phyloP scores from a whole-genome alignment of 73 alveolate genomes.

The Loxodes magnus region DNA sequence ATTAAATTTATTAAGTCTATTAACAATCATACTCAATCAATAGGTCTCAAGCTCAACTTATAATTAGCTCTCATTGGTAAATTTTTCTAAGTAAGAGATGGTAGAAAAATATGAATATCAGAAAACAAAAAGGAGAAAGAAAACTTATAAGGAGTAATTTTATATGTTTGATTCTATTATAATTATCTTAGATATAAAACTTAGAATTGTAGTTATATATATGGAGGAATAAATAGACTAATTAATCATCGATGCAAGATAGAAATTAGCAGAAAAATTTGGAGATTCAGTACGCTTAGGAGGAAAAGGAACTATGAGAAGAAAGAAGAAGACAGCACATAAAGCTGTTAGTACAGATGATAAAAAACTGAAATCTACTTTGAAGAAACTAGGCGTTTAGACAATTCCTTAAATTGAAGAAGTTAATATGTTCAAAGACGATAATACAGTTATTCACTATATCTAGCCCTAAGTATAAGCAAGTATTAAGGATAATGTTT shows the following conservation, averaged over 20 bases:
- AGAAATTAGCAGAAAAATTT: slow-evolving; percentile 40
- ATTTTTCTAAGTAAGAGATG: too few species aligned
- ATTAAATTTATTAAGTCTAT: too few species aligned
- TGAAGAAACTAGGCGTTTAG: slow-evolving; percentile 67
- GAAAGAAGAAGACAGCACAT: slow-evolving; percentile 59
- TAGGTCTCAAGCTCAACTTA: too few species aligned
- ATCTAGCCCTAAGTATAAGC: slow-evolving; percentile 69
- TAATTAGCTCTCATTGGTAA: too few species aligned
- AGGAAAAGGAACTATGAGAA: slow-evolving; percentile 71
- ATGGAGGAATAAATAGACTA: too few species aligned
- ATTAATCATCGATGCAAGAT: slow-evolving; percentile 55
- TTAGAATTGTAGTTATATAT: too few species aligned
- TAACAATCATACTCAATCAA: too few species aligned
- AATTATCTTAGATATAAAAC: too few species aligned
- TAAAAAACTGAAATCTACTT: slow-evolving; percentile 54
- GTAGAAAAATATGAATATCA: too few species aligned
- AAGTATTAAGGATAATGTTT: slow-evolving; percentile 72
- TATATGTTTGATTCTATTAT: too few species aligned
- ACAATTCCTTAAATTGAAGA: slow-evolving; percentile 69
- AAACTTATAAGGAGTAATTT: too few species aligned
- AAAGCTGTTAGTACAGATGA: slow-evolving; percentile 53
- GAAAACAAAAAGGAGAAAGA: too few species aligned
- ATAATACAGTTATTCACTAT: slow-evolving; percentile 74
- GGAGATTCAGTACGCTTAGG: slow-evolving; percentile 57
- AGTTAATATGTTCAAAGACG: slow-evolving; percentile 84